Evolutionary conservation across 2,329 filamentous ascomycete genomes (phyloP).

Genomic region (Rhynchosporium agropyri): DNA sequence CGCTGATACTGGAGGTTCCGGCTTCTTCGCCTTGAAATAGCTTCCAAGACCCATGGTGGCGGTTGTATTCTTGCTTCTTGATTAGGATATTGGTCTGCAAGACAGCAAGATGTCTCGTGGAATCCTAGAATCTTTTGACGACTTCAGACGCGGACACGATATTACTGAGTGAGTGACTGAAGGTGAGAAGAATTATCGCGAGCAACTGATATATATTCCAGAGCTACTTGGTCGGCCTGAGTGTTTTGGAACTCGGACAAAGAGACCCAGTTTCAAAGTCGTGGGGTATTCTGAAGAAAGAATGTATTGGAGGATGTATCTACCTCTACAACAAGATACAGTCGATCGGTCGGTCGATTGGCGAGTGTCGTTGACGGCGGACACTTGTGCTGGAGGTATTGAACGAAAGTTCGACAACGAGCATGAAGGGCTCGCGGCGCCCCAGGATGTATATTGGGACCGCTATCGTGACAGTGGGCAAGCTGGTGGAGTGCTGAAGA

Average conservation of each 20-base stretch:
- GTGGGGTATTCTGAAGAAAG: slow-evolving; percentile 20
- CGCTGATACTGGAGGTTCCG: slow-evolving; percentile 35
- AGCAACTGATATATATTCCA: slow-evolving; percentile 29
- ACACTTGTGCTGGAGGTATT: slow-evolving; percentile 19
- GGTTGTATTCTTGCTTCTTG: slow-evolving; percentile 31
- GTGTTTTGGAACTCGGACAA: slow-evolving; percentile 22
- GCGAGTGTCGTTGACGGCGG: slow-evolving; percentile 25
- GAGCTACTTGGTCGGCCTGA: slow-evolving; percentile 22
- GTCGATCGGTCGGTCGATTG: slow-evolving; percentile 13
- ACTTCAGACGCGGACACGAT: not conserved
- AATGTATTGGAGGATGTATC: slow-evolving; percentile 17
- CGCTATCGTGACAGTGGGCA: slow-evolving; percentile 26
- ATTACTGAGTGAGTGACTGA: slow-evolving; percentile 37
- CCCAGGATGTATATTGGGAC: slow-evolving; percentile 35
- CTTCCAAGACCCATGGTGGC: slow-evolving; percentile 60
- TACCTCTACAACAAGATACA: slow-evolving; percentile 21
- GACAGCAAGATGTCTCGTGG: slow-evolving; percentile 32
- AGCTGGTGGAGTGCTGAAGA: slow-evolving; percentile 14
- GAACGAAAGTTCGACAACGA: slow-evolving; percentile 33
- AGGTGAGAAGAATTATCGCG: slow-evolving; percentile 26
- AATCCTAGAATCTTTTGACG: slow-evolving; percentile 12
- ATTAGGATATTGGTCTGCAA: slow-evolving; percentile 24
- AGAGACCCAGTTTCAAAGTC: not conserved
- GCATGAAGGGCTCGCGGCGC: slow-evolving; percentile 28
- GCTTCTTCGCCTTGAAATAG: slow-evolving; percentile 63